Conservation (phyloP, 192 early-diverging fungal species). For the Powellomyces hirtus region DNA sequence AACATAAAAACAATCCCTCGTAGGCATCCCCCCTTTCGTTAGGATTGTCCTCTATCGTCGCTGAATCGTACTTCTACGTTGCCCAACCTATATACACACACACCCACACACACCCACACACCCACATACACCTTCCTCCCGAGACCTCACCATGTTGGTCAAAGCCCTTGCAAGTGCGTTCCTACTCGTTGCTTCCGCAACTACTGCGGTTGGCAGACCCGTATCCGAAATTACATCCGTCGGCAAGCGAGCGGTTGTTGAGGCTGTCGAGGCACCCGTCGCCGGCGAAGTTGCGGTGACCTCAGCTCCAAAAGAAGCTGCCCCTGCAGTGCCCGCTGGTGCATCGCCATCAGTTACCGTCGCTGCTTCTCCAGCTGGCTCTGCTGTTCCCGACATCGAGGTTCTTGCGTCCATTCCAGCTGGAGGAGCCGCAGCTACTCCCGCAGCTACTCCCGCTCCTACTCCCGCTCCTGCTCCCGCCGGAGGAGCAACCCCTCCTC, state of each 20-base stretch:
- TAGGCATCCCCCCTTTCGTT: too few relatives aligned
- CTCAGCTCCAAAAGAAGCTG: not conserved
- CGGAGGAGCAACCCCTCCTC: too few relatives aligned
- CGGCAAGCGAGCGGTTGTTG: too few relatives aligned
- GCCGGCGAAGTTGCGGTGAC: not conserved
- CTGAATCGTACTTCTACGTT: too few relatives aligned
- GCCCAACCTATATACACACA: not conserved
- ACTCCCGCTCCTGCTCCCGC: too few relatives aligned
- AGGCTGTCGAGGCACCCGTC: not conserved
- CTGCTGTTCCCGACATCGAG: not conserved
- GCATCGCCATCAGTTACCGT: not conserved
- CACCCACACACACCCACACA: not conserved
- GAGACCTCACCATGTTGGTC: not conserved
- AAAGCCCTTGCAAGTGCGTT: not conserved
- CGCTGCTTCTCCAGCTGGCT: not conserved
- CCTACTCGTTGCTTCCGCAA: conserved; percentile 1
- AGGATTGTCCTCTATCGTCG: too few relatives aligned
- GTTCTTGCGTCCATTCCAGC: not conserved
- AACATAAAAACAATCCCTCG: not conserved
- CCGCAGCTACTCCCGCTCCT: too few relatives aligned
- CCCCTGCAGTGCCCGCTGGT: not conserved
- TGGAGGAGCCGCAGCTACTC: too few relatives aligned
- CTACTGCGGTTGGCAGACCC: not conserved
- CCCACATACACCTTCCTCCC: not conserved
- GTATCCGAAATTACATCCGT: too few relatives aligned